Conservation (phyloP, 2,329 filamentous ascomycete genomes). For the Arthroderma uncinatum region DNA sequence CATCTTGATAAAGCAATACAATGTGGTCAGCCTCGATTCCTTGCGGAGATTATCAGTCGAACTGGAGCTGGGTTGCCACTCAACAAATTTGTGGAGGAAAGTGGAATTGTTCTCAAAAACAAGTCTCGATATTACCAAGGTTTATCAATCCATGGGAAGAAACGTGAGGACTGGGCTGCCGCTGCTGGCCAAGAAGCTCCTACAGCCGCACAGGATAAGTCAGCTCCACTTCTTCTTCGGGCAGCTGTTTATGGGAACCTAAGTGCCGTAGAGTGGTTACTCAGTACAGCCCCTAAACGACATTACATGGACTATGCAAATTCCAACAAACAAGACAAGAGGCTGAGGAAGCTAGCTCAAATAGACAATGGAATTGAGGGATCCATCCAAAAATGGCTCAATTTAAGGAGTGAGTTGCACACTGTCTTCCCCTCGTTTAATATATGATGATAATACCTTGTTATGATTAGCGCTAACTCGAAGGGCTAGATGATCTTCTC, state of each 20-base stretch:
- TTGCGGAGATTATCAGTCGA: constrained; percentile 2
- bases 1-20: constrained; percentile 35
- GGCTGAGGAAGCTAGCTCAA: constrained; percentile 51
- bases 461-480: neutral
- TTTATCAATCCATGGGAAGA: constrained; percentile 60
- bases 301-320: constrained; percentile 60
- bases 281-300: constrained; percentile 57
- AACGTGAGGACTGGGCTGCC: constrained; percentile 59
- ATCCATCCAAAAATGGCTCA: constrained; percentile 43
- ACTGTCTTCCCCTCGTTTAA: neutral
- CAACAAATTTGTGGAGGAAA: constrained; percentile 53
- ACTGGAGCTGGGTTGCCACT: constrained; percentile 58
- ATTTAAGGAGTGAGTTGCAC: constrained; percentile 42
- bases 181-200: constrained; percentile 33
- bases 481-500: constrained; percentile 35
- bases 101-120: constrained; percentile 38
- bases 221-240: constrained; percentile 19
- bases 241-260: constrained; percentile 41
- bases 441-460: neutral
- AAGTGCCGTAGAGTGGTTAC: constrained; percentile 64
- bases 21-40: constrained; percentile 22
- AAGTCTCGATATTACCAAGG: constrained; percentile 58
- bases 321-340: constrained; percentile 48
- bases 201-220: neutral
- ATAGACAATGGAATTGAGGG: constrained; percentile 53